Evolutionary conservation across 2,329 filamentous ascomycete species (phyloP).

Genomic region (Trichoderma guizhouense): DNA sequence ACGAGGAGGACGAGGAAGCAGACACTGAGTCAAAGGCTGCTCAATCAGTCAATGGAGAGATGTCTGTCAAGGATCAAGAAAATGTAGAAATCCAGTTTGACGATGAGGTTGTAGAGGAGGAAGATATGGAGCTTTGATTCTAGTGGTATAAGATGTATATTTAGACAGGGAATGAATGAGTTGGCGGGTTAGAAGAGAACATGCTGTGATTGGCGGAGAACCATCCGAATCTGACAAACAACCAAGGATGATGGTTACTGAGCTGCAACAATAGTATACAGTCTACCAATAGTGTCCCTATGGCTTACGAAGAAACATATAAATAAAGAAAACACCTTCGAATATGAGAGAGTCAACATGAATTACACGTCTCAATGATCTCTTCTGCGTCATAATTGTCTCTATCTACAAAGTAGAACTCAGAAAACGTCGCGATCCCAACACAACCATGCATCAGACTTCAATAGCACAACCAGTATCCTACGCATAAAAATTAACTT

Average conservation of each 20-base stretch:
- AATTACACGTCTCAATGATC: not conserved
- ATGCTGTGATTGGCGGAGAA: not conserved
- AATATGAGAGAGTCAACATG: not conserved
- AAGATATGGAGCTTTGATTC: not conserved
- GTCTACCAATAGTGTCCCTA: not conserved
- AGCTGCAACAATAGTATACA: not conserved
- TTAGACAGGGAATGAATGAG: not conserved
- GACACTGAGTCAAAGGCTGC: not conserved
- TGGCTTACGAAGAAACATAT: no score
- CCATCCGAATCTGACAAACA: not conserved
- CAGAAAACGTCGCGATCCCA: no score
- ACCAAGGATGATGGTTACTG: not conserved
- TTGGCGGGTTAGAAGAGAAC: not conserved
- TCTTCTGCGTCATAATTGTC: not conserved
- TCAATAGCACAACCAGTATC: not conserved
- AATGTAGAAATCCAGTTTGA: not conserved
- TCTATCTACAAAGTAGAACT: not conserved
- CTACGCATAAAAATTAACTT: not conserved
- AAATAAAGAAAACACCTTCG: not conserved
- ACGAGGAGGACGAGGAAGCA: not conserved
- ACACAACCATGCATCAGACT: not conserved
- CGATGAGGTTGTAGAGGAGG: not conserved
- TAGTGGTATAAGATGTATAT: not conserved
- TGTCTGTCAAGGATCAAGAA: not conserved
- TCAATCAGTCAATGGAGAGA: not conserved